Base-by-base conservation (phyloP, 192 early-diverging fungal species). In the Backusella mclennaniae region DNA sequence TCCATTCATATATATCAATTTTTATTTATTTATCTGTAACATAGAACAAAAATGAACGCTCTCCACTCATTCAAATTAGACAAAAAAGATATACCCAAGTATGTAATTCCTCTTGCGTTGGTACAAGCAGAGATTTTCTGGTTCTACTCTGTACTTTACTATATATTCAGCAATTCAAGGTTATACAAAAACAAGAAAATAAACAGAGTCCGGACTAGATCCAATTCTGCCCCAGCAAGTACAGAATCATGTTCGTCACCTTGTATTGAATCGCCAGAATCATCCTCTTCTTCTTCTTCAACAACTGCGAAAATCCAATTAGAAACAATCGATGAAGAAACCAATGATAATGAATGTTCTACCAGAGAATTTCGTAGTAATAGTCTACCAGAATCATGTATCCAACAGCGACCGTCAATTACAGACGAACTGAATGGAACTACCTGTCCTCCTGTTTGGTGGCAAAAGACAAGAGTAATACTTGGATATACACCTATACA, bases 381-480 rank as follows among this genome's bases (percentile, higher is more conserved):
- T n/a, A 69, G 68, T 69, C 39, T 69, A 69, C 36, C 68, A 21
- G 35, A 21, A 39, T 0, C 5, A 41, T n/a, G 21, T 23, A 69
- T 69, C 35, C n/a, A 36, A 23, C 23, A 44, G 0, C 26, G 42
- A 71, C 70, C 70, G 7, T 31, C 70, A 17, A 49, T 29, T 1
- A 15, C 23, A 31, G 70, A 71, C 23, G 70, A 71, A 49, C 17
- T 49, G 42, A 46, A 36, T 71, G 70, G 70, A 15, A 71, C 39
- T 31, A 71, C 70, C 1, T 71, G 70, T 49, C 70, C 70, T 17
- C 70, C 70, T 3, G n/a, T 44, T 31, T 71, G 70, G 70, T 71
- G 70, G 70, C 70, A 71, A 33, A 71, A 71, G 7, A 71, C 70
- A 17, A 44, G 70, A 49, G 15, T 71, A 15, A 71, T 6, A 44